These are phyloP conservation scores for Colletotrichum australisinense DNA, from an alignment of 2,329 filamentous ascomycete species.

Conservation along the genomic window DNA sequence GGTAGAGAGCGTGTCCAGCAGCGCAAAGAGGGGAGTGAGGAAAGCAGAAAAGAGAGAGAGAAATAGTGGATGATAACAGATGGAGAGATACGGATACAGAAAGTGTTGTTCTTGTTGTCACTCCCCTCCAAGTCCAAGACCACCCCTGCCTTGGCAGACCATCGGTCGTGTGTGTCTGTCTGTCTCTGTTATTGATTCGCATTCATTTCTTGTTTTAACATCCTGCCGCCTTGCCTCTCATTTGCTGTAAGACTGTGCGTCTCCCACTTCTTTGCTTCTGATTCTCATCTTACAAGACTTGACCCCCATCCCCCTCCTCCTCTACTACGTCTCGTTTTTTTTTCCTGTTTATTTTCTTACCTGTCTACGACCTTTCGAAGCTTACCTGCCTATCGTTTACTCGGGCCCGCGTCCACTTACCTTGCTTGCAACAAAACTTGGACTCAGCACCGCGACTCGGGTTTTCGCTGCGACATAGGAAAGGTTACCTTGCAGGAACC, in stretches of 20 bases:
- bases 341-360: not conserved
- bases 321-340: not conserved
- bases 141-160: constrained; percentile 31
- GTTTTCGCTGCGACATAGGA: not conserved
- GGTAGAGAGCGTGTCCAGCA: constrained; percentile 5
- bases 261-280: not conserved
- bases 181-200: constrained; percentile 27
- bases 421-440: constrained; percentile 16
- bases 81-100: not conserved
- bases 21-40: constrained; percentile 20
- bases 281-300: not conserved
- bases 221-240: constrained; percentile 17
- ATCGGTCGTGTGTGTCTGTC: constrained; percentile 12
- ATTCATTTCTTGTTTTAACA: constrained; percentile 34
- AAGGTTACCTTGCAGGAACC: constrained; percentile 23
- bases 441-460: not conserved
- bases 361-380: not conserved
- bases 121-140: not conserved
- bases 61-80: constrained; percentile 31
- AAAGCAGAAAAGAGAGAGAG: constrained; percentile 2
- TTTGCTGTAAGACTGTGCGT: constrained; percentile 4
- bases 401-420: not conserved
- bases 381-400: not conserved
- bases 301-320: constrained; percentile 4
- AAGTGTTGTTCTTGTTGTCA: not conserved